phyloP scores from a whole-genome alignment of 441 rosid species.

The Theobroma grandiflorum region DNA sequence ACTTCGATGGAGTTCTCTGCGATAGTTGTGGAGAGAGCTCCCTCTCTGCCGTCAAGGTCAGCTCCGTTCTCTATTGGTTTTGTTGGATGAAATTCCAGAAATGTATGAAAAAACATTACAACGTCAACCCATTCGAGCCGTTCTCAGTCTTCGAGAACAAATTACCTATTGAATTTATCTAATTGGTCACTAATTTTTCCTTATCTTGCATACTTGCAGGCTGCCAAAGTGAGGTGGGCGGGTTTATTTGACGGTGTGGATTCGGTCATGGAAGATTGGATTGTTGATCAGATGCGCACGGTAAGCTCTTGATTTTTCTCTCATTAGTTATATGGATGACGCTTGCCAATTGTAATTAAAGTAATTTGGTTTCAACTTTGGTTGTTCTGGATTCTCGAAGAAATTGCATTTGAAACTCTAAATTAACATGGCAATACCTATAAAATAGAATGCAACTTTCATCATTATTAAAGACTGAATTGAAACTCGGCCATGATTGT shows the following conservation, averaged over 20 bases:
- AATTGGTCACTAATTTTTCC: neutral
- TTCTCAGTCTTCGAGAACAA: neutral
- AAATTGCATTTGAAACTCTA: neutral
- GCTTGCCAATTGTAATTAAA: neutral
- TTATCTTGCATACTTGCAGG: conserved; percentile 41
- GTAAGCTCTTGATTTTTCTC: conserved; percentile 43
- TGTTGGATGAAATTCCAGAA: conserved; percentile 12
- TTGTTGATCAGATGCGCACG: conserved; percentile 81
- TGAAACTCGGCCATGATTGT: neutral
- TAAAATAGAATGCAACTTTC: neutral
- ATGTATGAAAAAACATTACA: neutral
- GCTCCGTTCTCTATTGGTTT: neutral
- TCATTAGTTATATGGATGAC: neutral
- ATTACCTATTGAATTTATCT: neutral
- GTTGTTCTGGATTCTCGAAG: neutral
- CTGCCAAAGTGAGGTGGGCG: conserved; percentile 93
- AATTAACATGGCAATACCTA: neutral
- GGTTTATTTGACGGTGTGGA: conserved; percentile 69
- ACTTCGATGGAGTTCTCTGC: conserved; percentile 95
- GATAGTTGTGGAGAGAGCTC: conserved; percentile 97
- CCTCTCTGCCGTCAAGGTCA: conserved; percentile 88
- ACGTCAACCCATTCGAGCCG: neutral
- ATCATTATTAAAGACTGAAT: neutral
- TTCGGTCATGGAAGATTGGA: conserved; percentile 75
- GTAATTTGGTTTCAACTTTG: neutral